Percentiles rank a stretch among this genome's conserved stretches.
Evolutionary conservation across 345 rosid species (phyloP).

Genomic region (Euphorbia pulcherrima): DNA sequence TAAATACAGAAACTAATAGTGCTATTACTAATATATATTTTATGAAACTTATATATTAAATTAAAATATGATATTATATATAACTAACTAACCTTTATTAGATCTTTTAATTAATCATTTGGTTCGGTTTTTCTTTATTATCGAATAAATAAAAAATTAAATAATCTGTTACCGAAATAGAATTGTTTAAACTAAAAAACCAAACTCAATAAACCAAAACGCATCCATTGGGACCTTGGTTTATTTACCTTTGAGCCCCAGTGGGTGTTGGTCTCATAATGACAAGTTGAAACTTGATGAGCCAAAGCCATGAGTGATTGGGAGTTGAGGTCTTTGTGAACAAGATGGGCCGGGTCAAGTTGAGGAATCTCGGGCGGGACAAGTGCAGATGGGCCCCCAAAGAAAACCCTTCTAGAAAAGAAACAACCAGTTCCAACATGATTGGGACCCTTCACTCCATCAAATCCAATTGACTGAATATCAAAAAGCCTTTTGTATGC

Average conservation of each 20-base stretch:
- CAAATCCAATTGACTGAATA: conserved; percentile 45
- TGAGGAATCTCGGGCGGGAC: conserved; percentile 35
- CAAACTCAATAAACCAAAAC: too few species aligned
- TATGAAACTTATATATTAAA: too few species aligned
- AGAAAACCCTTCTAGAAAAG: conserved; percentile 50
- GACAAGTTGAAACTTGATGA: conserved; percentile 46
- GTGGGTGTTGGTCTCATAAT: conserved; percentile 43
- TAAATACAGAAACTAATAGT: too few species aligned
- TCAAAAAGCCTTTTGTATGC: conserved; percentile 37
- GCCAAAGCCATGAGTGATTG: conserved; percentile 35
- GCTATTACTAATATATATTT: too few species aligned
- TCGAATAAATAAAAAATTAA: too few species aligned
- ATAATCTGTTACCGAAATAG: too few species aligned
- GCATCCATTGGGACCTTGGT: too few species aligned
- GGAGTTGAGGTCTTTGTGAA: conserved; percentile 12
- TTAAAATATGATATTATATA: too few species aligned
- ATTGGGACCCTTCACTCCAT: conserved; percentile 46
- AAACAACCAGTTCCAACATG: conserved; percentile 63
- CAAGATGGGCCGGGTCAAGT: conserved; percentile 25
- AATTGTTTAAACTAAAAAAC: too few species aligned
- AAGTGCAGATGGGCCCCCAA: conserved; percentile 37
- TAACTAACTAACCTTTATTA: too few species aligned
- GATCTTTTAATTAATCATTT: too few species aligned
- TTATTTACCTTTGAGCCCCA: conserved; percentile 70
- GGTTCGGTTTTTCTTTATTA: too few species aligned